phyloP scores from a whole-genome alignment of 805 yeast genomes.

The baker's yeast (Saccharomyces cerevisiae) region DNA sequence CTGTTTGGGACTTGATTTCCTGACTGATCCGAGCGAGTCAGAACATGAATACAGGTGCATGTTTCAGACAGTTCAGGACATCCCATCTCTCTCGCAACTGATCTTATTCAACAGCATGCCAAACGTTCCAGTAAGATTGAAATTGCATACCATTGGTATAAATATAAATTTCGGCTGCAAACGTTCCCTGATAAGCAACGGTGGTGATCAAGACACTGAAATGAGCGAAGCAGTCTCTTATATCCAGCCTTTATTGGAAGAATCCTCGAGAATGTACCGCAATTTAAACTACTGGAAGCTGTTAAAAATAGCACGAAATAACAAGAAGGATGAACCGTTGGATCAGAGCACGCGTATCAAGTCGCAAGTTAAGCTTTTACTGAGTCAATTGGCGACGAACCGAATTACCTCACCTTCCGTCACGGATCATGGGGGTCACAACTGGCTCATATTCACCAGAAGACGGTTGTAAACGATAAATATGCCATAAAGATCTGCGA shows the following conservation, averaged over 20 bases:
- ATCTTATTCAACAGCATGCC: constrained; percentile 2
- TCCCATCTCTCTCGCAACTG: constrained; percentile 1
- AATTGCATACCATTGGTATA: constrained; percentile 6
- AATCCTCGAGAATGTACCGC: constrained; percentile 17
- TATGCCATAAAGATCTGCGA: not conserved
- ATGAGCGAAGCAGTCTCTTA: constrained; percentile 4
- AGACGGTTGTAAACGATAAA: not conserved
- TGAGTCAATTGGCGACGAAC: not conserved
- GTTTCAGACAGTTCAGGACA: constrained; percentile 1
- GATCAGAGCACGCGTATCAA: not conserved
- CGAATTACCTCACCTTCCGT: not conserved
- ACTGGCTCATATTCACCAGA: not conserved
- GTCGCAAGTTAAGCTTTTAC: not conserved
- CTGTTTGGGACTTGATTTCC: not conserved
- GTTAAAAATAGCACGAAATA: constrained; percentile 17
- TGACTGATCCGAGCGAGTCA: not conserved
- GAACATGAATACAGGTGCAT: constrained; percentile 5
- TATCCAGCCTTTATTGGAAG: constrained; percentile 20
- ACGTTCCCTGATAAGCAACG: not conserved
- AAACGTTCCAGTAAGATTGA: constrained; percentile 2
- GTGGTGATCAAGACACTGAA: not conserved
- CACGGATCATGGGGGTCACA: not conserved
- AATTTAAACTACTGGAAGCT: constrained; percentile 21
- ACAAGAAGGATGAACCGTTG: not conserved
- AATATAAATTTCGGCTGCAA: not conserved